A percentile compares a stretch with the other conserved stretches of the same genome.
These are phyloP conservation scores for Allium fistulosum DNA, from an alignment of 106 monocot species.

Conservation along the genomic window DNA sequence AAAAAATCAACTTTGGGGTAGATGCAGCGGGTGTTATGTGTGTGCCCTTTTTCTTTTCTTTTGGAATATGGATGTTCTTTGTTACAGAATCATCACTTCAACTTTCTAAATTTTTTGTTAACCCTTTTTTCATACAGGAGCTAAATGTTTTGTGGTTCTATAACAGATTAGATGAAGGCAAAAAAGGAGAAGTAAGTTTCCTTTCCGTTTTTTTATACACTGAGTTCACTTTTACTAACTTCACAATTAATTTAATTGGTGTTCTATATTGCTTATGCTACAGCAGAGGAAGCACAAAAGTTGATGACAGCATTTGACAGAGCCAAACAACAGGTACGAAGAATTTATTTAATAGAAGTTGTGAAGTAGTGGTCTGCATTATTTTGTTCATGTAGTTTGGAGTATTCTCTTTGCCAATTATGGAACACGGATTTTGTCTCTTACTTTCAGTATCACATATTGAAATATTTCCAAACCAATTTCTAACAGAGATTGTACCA, in stretches of 20 bases:
- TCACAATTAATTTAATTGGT: not conserved
- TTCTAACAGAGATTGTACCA: too few species aligned
- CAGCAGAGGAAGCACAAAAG: slow-evolving; percentile 60
- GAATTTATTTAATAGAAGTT: not conserved
- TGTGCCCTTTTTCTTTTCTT: slow-evolving; percentile 6
- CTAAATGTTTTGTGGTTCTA: slow-evolving; percentile 70
- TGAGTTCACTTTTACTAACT: too few species aligned
- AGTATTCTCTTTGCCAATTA: too few species aligned
- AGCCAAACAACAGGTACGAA: slow-evolving; percentile 70
- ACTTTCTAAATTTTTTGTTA: not conserved
- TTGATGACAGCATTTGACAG: slow-evolving; percentile 93
- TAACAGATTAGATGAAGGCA: slow-evolving; percentile 66
- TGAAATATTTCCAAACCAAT: too few species aligned
- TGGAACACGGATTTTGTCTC: too few species aligned
- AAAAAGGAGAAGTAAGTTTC: slow-evolving; percentile 86
- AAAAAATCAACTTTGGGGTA: slow-evolving; percentile 53
- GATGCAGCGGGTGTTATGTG: too few species aligned
- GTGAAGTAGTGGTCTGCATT: not conserved
- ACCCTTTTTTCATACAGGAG: slow-evolving; percentile 30
- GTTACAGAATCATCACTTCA: too few species aligned
- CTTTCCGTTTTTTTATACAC: not conserved
- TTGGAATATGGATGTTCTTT: too few species aligned
- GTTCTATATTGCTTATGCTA: slow-evolving; percentile 80
- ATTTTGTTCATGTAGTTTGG: not conserved
- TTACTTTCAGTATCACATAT: too few species aligned